Conservation (phyloP, 176 grass and related monocot genomes). For the Urochloa ruziziensis region DNA sequence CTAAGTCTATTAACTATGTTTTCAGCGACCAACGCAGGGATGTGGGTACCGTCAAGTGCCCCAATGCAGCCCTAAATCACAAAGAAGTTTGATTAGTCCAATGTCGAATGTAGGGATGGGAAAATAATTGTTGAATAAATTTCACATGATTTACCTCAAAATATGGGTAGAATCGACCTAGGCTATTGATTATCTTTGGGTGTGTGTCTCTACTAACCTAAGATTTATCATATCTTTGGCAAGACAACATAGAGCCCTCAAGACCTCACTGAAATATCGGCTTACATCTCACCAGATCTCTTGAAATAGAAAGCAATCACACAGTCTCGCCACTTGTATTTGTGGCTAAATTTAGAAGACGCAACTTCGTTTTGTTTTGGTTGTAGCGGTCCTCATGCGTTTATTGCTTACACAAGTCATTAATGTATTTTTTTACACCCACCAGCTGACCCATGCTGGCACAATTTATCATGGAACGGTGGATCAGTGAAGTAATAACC, state of each 20-base stretch:
- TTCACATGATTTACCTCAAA: background rate
- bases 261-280: background rate
- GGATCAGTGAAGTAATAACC: too few relatives aligned
- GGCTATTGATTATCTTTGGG: background rate
- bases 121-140: background rate
- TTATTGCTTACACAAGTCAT: too few relatives aligned
- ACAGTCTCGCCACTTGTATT: conserved; percentile 11
- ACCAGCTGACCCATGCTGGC: too few relatives aligned
- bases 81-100: background rate
- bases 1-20: background rate
- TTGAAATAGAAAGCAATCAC: conserved; percentile 8
- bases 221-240: background rate
- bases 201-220: background rate
- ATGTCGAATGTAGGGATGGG: background rate
- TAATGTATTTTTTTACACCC: too few relatives aligned
- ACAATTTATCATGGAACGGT: too few relatives aligned
- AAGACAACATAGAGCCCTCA: background rate
- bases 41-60: conserved; percentile 20
- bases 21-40: background rate
- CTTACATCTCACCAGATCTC: background rate
- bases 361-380: too few relatives aligned
- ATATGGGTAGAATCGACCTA: background rate
- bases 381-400: too few relatives aligned
- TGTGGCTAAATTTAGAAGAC: too few relatives aligned
- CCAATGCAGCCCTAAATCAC: background rate